Evolutionary conservation across 2,329 filamentous ascomycete genomes (phyloP), one percentile per base, ranked within the genome.

Genomic region (Fusarium buxicola): DNA sequence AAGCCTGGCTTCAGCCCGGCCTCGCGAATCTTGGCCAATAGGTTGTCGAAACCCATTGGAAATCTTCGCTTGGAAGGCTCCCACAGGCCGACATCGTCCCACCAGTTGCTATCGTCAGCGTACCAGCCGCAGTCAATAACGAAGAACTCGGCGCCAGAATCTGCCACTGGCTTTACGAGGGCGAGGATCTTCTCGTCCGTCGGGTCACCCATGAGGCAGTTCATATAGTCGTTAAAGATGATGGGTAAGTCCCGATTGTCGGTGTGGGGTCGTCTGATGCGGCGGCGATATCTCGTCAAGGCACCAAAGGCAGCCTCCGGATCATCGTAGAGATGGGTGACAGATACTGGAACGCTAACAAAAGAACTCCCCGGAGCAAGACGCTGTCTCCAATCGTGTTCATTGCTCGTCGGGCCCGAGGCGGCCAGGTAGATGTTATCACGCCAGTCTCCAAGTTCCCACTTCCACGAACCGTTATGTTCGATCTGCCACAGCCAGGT

Each of bases 181-280:
- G 66, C 58, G 3, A 71, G 67, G 13, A 79, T 68, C 24, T 75
- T 73, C 0, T 70, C 50, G 10, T 76, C 76, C 15, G 74, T 72
- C 0, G 72, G 73, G 49, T 77, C 73, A 1, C 75, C 75, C 74
- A 77, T 77, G 4, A 77, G 65, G 34, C 75, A 77, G 55, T 77
- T 77, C 75, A 77, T 77, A 43, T 76, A 77, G 48, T 77, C 74
- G 57, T 77, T 77, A 66, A 77, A 77, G 18, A 77, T 73, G 30
- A 77, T 66, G 0, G 73, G 69, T 0, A 76, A 44, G 2, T 31
- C 40, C 10, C 68, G 50, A 44, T 74, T 71, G 51, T 77, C 75
- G 1, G 24, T 25, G 41, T 77, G 74, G 2, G 54, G 53, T 4
- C 73, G 60, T 5, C 73, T 62, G 9, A 75, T 74, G 4, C 31